Evolutionary conservation across 306 rosid genomes (phyloP), one percentile per base, ranked within the genome.

Genomic region (Gleditsia sinensis): DNA sequence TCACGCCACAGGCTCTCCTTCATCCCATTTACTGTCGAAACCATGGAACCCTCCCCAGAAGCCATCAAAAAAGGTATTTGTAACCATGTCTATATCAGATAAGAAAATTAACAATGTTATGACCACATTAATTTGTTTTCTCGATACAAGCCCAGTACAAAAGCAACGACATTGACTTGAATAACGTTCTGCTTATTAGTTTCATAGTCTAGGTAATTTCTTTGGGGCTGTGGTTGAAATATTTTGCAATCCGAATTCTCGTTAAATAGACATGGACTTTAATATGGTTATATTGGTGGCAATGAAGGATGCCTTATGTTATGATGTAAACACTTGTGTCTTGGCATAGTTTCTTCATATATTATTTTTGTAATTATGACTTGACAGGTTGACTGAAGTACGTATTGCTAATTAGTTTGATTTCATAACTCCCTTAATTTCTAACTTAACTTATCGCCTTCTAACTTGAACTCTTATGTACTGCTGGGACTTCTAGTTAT

Each of bases 1-100:
- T 91, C 98, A 12, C 97, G 96, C 79, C 98, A 91, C 80, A 88
- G 90, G 49, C 97, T 93, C 51, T 84, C 96, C 61, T 82, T 93
- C 57, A 37, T 86, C 25, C 98, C 97, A 5, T 89, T 91, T 78
- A 11, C 87, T 10, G 85, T 91, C 36, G 84, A 93, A 55, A 65
- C 98, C 80, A 87, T 87, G 89, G 97, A 91, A 21, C 97, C 98
- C 39, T 43, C 93, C 33, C 89, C 90, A 19, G 98, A 93, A 72
- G 82, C 92, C 40, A 88, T 91, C 62, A 80, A 71, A 62, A 93
- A 87, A 87, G 98, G 98, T 92, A 69, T 36, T 4, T 10, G n/a
- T 34, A 46, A 21, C 43, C 16, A 11, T 64, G 36, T 40, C 53
- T 40, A 13, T 3, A 28, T 7, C 8, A 28, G 49, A 62, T 62